A percentile compares a stretch with the other conserved stretches of the same genome.
These are phyloP conservation scores for Penicillium nucicola DNA, from an alignment of 495 filamentous ascomycete species.

Conservation along the genomic window DNA sequence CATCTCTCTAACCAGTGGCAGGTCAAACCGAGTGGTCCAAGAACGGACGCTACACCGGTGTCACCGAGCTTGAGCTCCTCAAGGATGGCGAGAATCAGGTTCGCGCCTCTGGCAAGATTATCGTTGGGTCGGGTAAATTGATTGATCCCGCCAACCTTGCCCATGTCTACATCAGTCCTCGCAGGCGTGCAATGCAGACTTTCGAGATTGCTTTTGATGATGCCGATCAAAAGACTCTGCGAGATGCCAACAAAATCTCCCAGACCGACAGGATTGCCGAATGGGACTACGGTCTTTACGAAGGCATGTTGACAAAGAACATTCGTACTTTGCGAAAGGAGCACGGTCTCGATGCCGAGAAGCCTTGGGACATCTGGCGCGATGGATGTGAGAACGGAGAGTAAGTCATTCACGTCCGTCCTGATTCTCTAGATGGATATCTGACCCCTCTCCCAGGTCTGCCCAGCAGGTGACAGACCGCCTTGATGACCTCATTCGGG, in stretches of 20 bases:
- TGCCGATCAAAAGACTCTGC: constrained; percentile 23
- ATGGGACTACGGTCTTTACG: constrained; percentile 89
- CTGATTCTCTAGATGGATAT: background rate
- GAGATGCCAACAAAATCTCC: constrained; percentile 40
- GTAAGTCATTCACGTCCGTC: constrained; percentile 18
- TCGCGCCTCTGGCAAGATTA: constrained; percentile 60
- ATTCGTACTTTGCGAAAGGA: constrained; percentile 60
- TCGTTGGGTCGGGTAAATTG: constrained; percentile 71
- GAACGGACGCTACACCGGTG: constrained; percentile 79
- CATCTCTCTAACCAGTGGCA: constrained; percentile 8
- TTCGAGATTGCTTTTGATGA: constrained; percentile 64
- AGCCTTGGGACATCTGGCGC: constrained; percentile 74
- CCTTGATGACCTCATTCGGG: constrained; percentile 62
- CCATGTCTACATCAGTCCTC: constrained; percentile 78
- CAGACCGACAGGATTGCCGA: constrained; percentile 69
- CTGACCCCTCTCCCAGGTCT: constrained; percentile 20
- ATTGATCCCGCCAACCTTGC: constrained; percentile 73
- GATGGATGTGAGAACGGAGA: constrained; percentile 69
- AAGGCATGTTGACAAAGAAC: constrained; percentile 66
- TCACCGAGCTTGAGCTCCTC: constrained; percentile 78
- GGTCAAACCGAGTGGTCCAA: constrained; percentile 88
- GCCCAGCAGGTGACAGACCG: constrained; percentile 59
- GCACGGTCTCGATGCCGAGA: constrained; percentile 54
- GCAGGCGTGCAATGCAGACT: constrained; percentile 70
- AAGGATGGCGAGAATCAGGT: constrained; percentile 70